Percentiles rank a stretch among this genome's conserved stretches.
These are phyloP conservation scores for Neurospora terricola DNA, from an alignment of 495 filamentous ascomycete species.

Conservation along the genomic window DNA sequence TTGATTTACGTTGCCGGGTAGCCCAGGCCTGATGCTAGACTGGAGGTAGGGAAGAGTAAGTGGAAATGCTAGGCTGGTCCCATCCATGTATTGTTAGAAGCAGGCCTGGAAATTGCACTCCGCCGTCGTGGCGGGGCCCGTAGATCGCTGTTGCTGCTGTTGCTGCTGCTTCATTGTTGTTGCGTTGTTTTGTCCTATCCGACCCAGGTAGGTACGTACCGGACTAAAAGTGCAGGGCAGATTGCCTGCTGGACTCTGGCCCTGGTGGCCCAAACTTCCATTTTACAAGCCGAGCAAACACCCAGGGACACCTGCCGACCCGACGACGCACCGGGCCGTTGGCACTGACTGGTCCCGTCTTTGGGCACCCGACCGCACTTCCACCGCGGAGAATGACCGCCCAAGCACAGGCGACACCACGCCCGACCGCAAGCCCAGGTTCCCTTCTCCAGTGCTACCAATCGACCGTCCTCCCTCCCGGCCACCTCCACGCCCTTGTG, in stretches of 20 bases:
- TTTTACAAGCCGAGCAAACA: not conserved
- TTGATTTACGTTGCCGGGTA: not conserved
- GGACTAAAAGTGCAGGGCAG: not conserved
- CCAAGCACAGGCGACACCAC: not conserved
- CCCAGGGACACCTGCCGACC: not conserved
- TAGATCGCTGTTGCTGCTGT: conserved; percentile 18
- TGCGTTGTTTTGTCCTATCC: conserved; percentile 3
- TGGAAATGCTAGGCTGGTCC: not conserved
- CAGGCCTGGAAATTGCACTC: conserved; percentile 24
- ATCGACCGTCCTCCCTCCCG: not conserved
- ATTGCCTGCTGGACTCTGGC: not conserved
- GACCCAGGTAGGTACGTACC: not conserved
- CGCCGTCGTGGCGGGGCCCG: conserved; percentile 20
- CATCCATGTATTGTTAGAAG: not conserved
- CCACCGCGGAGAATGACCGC: not conserved
- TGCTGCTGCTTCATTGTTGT: not conserved
- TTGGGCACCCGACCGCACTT: not conserved
- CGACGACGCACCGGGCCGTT: not conserved
- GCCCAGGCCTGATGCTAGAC: not conserved
- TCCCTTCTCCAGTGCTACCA: not conserved
- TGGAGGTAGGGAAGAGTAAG: not conserved
- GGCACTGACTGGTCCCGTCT: not conserved
- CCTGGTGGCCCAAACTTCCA: not conserved
- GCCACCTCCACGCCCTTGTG: not conserved
- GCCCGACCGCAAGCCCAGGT: not conserved